Conservation (phyloP, 108 stramenopile species). For the Nitzschia palea region DNA sequence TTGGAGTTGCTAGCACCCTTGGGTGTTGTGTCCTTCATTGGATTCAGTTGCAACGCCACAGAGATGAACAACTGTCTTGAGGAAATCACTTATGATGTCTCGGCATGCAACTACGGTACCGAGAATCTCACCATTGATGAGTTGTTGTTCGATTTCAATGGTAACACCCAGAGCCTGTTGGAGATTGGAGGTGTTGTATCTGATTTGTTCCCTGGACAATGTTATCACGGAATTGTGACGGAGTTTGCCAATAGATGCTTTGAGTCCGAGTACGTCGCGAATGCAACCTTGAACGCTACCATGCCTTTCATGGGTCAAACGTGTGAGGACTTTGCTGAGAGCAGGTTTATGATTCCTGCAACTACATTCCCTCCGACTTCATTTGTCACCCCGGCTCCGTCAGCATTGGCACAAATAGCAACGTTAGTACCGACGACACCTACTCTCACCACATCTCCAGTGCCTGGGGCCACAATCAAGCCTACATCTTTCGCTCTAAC, state of each 20-base stretch:
- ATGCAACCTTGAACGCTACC: constrained; percentile 12
- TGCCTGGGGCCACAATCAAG: background rate
- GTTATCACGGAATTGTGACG: background rate
- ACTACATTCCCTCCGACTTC: constrained; percentile 13
- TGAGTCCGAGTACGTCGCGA: constrained; percentile 14
- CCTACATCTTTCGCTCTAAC: background rate
- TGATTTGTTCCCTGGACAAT: constrained; percentile 13
- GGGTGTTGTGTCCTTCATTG: background rate
- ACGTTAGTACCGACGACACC: too few species aligned
- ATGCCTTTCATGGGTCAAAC: constrained; percentile 9
- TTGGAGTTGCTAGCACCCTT: background rate
- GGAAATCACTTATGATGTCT: constrained; percentile 19
- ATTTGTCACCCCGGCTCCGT: background rate
- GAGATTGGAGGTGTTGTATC: background rate
- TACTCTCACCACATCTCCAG: background rate
- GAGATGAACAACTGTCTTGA: constrained; percentile 27
- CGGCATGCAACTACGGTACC: constrained; percentile 30
- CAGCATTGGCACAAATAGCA: too few species aligned
- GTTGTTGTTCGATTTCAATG: constrained; percentile 14
- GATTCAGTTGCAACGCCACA: constrained; percentile 22
- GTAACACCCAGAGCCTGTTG: constrained; percentile 2
- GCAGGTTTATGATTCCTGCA: constrained; percentile 14
- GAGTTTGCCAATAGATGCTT: constrained; percentile 12
- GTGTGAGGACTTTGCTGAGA: constrained; percentile 14
- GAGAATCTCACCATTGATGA: constrained; percentile 5